Conservation (phyloP, 1,139 yeast species). For the Suhomyces panamericanus region DNA sequence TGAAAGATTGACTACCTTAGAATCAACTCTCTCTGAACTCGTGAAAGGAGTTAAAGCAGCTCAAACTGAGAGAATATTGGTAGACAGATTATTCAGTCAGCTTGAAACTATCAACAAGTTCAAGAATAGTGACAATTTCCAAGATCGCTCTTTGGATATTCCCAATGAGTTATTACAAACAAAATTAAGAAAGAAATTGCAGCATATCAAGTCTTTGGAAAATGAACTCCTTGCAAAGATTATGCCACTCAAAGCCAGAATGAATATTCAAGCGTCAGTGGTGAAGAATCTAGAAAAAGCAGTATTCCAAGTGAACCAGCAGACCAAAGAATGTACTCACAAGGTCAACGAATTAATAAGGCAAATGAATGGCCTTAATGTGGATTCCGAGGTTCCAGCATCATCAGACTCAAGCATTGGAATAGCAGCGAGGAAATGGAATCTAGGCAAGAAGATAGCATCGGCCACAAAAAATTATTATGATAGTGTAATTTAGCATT, state of each 20-base stretch:
- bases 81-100: conserved; percentile 19
- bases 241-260: conserved; percentile 22
- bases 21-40: conserved; percentile 4
- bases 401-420: not conserved
- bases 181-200: conserved; percentile 16
- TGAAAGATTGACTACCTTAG: not conserved
- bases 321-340: conserved; percentile 5
- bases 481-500: not conserved
- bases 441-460: not conserved
- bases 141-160: conserved; percentile 18
- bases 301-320: conserved; percentile 13
- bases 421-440: conserved; percentile 2
- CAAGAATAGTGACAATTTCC: conserved; percentile 12
- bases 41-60: conserved; percentile 11
- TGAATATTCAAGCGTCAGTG: conserved; percentile 11
- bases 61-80: conserved; percentile 12
- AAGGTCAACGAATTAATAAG: not conserved
- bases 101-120: conserved; percentile 9
- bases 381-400: not conserved
- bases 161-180: conserved; percentile 17
- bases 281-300: conserved; percentile 19
- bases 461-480: not conserved
- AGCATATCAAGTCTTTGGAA: conserved; percentile 15
- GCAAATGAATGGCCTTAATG: not conserved
- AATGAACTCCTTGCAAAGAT: conserved; percentile 17